A percentile compares a stretch with the other conserved stretches of the same genome.
These are phyloP conservation scores for Malassezia brasiliensis DNA, from an alignment of 1,284 basidiomycete species.

Conservation along the genomic window DNA sequence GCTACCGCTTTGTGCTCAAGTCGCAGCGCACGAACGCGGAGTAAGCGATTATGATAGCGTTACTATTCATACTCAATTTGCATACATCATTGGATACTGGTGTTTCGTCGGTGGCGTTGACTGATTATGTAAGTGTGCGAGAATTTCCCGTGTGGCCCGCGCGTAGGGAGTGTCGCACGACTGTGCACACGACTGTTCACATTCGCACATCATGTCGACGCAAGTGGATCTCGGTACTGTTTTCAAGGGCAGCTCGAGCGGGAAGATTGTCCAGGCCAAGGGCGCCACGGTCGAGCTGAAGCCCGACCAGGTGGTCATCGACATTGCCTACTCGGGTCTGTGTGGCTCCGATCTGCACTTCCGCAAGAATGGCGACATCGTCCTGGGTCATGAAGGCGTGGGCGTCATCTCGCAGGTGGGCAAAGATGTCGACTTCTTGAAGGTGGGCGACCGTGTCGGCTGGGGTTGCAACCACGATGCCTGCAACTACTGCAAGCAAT, in stretches of 20 bases:
- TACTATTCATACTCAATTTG: too few species aligned
- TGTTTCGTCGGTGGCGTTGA: too few species aligned
- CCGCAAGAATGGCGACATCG: constrained; percentile 29
- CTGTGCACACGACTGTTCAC: neutral
- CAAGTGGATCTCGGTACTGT: constrained; percentile 29
- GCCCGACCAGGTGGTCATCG: constrained; percentile 33
- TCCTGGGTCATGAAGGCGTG: constrained; percentile 41
- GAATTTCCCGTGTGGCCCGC: too few species aligned
- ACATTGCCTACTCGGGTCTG: constrained; percentile 37
- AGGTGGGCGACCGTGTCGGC: constrained; percentile 38
- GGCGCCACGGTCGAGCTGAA: constrained; percentile 21
- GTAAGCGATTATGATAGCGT: constrained; percentile 19
- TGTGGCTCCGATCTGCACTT: constrained; percentile 39
- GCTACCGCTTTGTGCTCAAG: constrained; percentile 40
- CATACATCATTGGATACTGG: too few species aligned
- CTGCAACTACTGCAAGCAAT: constrained; percentile 35
- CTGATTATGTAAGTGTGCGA: too few species aligned
- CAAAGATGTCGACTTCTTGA: constrained; percentile 23
- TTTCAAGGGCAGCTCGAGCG: constrained; percentile 33
- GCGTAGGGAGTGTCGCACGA: constrained; percentile 1
- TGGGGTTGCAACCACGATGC: constrained; percentile 41
- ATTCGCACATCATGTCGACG: constrained; percentile 6
- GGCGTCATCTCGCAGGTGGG: constrained; percentile 38
- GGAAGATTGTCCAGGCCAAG: constrained; percentile 30
- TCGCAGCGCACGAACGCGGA: constrained; percentile 6